A percentile compares a stretch with the other conserved stretches of the same genome.
phyloP scores from a whole-genome alignment of 2,329 filamentous ascomycete genomes.

The Thermomyces lanuginosus region DNA sequence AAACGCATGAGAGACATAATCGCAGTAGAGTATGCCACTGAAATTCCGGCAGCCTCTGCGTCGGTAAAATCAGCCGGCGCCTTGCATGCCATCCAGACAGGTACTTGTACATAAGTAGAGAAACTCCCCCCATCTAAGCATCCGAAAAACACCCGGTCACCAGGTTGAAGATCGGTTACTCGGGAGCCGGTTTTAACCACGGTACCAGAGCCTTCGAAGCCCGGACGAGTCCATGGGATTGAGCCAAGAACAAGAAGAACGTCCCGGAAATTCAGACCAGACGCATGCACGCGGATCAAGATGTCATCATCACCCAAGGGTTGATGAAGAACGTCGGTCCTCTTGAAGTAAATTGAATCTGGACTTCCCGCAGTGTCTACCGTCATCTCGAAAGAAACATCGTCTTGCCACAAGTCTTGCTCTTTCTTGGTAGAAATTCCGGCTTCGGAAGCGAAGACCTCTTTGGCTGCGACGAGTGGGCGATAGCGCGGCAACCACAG shows the following conservation, averaged over 20 bases:
- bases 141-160: slow-evolving; percentile 27
- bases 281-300: slow-evolving; percentile 4
- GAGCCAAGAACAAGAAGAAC: slow-evolving; percentile 5
- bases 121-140: slow-evolving; percentile 13
- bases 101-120: slow-evolving; percentile 1
- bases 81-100: slow-evolving; percentile 9
- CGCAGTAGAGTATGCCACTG: slow-evolving; percentile 26
- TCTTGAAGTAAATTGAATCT: slow-evolving; percentile 15
- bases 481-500: slow-evolving; percentile 1
- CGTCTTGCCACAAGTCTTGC: slow-evolving; percentile 1
- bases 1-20: slow-evolving; percentile 8
- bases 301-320: slow-evolving; percentile 9
- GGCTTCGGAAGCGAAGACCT: slow-evolving; percentile 1
- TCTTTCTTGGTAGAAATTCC: neutral
- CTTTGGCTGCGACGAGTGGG: neutral
- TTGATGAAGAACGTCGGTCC: slow-evolving; percentile 28
- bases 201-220: slow-evolving; percentile 24
- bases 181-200: slow-evolving; percentile 15
- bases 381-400: slow-evolving; percentile 1
- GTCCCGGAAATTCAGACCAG: slow-evolving; percentile 4
- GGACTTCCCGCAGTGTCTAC: slow-evolving; percentile 1
- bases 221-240: slow-evolving; percentile 10
- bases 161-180: slow-evolving; percentile 16
- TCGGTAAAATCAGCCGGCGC: slow-evolving; percentile 18
- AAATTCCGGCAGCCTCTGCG: slow-evolving; percentile 15